Base-by-base conservation (phyloP, 768 basidiomycete species). In the Psilocybe azurescens region DNA sequence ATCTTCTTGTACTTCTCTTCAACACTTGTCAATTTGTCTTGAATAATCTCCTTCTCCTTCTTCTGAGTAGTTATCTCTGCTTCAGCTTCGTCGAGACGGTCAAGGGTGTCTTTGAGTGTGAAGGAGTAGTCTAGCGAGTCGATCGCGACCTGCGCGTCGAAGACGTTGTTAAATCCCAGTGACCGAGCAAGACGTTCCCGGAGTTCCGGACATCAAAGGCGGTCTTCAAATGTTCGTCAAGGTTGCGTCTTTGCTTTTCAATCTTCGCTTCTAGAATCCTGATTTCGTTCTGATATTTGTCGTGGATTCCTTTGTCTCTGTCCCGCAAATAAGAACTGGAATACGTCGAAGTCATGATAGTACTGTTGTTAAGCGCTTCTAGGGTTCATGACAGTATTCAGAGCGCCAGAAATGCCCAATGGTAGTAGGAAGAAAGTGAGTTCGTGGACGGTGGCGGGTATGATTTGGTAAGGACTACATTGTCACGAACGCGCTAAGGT, bases 161-260 rank as follows among this genome's bases (percentile, higher is more conserved):
- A 72, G 2, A 83, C 66, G 52, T 79, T 74, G 2, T 69, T 63
- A 62, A 82, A 86, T 0, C 84, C 86, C 48, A 87, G 74, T 1
- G 70, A 70, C 6, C 69, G 64, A 0, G 81, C 83, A 2, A 85
- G 73, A 16, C 74, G 71, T 14, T 77, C 67, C 73, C 76, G 1
- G 79, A 74, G 11, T 80, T 73, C 9, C 73, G 61, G 0, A 70
- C 70, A 9, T 80, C 79, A 53, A 77, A 82, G 7, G 80, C 63
- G 53, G 80, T 72, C 56, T 77, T 78, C 33, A 74, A 66, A 3
- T 72, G 72, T 32, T 77, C 74, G 49, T 80, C 74, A 51, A 77
- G 77, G 7, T 74, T 65, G 46, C 69, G 59, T 54, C 73, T 74
- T 9, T 79, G 68, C 48, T 72, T 73, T 28, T 76, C 67, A 28